Base-by-base conservation (phyloP, 139 green algal genomes). In the Chara braunii region DNA sequence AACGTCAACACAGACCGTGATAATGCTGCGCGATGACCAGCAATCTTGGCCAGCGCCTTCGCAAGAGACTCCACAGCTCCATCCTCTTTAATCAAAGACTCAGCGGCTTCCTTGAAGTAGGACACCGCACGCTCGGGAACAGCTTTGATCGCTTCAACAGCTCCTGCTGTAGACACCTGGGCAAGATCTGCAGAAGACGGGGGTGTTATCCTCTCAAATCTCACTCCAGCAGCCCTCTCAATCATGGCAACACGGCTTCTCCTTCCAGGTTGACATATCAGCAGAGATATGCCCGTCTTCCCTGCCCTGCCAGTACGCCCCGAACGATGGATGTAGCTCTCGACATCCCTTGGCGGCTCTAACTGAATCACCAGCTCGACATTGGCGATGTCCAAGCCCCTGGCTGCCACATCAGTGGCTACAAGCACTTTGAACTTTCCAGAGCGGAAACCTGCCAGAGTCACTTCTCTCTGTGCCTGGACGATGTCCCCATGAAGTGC, bases 401-500 rank as follows among this genome's bases (percentile, higher is more conserved):
- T 72, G 0, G 91, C 90, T 12, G 91, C 91, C 23, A 98, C 90
- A 60, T 98, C 92, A 2, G 92, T 98, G n/a, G 92, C 92, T 18
- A 98, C 90, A 50, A 98, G 80, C 52, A 96, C 83, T 12, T 64
- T 68, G 57, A 98, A 95, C 48, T 87, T 83, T 63, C 84, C 84
- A 1, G 35, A 60, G 28, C 85, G 79, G 78, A 96, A 95, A 6
- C 79, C 82, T 8, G 70, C 80, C 52, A 96, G 74, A 1, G 28
- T 28, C 3, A 63, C 55, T 64, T 83, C 72, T 14, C 77, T 43
- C 23, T 74, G 51, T 14, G 33, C 24, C 78, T 97, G 92, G 18
- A 84, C 60, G 54, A 97, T 85, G 83, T 98, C 92, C 22, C 91
- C 91, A 72, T 98, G 91, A 64, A 98, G 81, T 1, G 89, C 81